Percentiles rank a stretch among this genome's conserved stretches.
phyloP scores from a whole-genome alignment of 139 green algal species.

The Chloropicon primus region DNA sequence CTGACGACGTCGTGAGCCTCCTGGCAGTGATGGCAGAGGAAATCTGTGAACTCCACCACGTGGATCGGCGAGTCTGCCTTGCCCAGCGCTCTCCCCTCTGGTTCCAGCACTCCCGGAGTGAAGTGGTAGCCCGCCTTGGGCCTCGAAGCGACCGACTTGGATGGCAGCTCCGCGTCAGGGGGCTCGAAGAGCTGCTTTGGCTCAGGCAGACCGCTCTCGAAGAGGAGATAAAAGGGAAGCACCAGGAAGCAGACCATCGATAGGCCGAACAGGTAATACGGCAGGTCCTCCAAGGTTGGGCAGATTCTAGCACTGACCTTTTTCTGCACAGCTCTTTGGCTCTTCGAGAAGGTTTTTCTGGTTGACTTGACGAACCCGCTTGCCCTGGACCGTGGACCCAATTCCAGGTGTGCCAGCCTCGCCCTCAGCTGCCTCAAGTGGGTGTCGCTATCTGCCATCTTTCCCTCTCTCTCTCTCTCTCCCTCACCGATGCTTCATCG shows the following conservation, averaged over 20 bases:
- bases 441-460: background rate
- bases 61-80: background rate
- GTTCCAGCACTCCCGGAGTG: background rate
- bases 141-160: background rate
- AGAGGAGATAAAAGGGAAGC: slow-evolving; percentile 6
- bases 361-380: background rate
- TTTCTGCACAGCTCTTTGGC: background rate
- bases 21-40: slow-evolving; percentile 19
- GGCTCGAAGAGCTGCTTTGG: background rate
- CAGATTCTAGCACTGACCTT: background rate
- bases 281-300: background rate
- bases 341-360: background rate
- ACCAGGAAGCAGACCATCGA: background rate
- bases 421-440: background rate
- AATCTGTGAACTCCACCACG: slow-evolving; percentile 17
- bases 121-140: slow-evolving; percentile 5
- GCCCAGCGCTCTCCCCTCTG: slow-evolving; percentile 11
- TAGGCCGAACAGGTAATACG: background rate
- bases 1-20: slow-evolving; percentile 4
- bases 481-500: background rate
- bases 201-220: slow-evolving; percentile 1
- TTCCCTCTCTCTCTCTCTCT: background rate
- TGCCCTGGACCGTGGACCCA: background rate
- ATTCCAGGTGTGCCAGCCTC: background rate
- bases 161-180: background rate